Evolutionary conservation across 1,284 basidiomycete species (phyloP), one percentile per base, ranked within the genome.

Genomic region (Vanrija pseudolonga): DNA sequence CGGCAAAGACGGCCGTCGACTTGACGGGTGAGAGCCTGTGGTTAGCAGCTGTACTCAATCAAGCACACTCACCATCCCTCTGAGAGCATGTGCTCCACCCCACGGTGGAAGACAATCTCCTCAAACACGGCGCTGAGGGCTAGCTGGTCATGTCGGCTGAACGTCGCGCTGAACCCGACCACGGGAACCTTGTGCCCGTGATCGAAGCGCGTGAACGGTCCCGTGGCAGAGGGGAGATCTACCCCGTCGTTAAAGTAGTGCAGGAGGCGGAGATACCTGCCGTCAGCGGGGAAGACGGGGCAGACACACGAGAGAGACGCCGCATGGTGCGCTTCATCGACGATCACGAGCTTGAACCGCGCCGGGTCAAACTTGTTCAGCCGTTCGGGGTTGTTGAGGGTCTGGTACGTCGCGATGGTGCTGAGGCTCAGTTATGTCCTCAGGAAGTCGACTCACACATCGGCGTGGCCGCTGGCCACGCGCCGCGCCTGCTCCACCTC

Each of bases 321-420:
- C 23, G 94, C 88, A 76, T 98, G 95, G 69, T 98, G 95, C 0
- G 95, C 94, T 74, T 96, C 92, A 66, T 95, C 92, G 7, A 96
- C 82, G 47, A 98, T 86, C 51, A 98, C 80, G 9, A 87, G 88
- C 70, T 92, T 95, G 66, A 90, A 80, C 24, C 64, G 66, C 9
- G 71, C 67, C 1, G 90, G 87, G 62, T 88, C 80, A 68, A 95
- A 97, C 73, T 96, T 97, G 9, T 79, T 79, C 45, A 96, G 69
- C 20, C 95, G 81, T 9, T 81, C 76, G 1, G 80, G 72, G 47
- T 83, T 84, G 15, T 85, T 79, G 4, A 97, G 78, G 0, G 91
- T 95, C 73, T 97, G 94, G 67, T 91, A 93, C 2, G 93, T 97
- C 4, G 92, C 94, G 37, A 96, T 84, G 0, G 94, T 93, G 8